A percentile compares a stretch with the other conserved stretches of the same genome.
Evolutionary conservation across 257 asterid species (phyloP).

Genomic region (Solanum pennellii): DNA sequence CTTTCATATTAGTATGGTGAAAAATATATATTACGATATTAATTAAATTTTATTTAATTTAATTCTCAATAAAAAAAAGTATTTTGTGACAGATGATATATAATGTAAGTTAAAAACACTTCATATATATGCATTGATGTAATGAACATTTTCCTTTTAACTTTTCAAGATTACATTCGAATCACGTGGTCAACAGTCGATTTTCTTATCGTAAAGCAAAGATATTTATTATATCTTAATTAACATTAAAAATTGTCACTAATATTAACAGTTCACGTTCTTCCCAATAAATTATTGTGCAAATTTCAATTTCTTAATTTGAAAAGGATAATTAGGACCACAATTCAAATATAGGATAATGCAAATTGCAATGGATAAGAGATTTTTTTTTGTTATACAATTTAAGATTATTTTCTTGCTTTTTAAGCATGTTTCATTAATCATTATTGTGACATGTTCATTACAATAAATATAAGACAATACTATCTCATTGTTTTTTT

Average conservation of each 20-base stretch:
- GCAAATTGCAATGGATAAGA: not conserved
- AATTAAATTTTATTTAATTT: not conserved
- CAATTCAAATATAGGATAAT: not conserved
- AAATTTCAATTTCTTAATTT: not conserved
- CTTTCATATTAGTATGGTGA: not conserved
- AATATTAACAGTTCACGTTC: not conserved
- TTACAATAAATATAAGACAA: not conserved
- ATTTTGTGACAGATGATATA: not conserved
- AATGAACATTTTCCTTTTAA: not conserved
- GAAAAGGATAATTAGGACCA: not conserved
- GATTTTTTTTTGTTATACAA: not conserved
- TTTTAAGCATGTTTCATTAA: slow-evolving; percentile 14
- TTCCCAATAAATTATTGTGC: not conserved
- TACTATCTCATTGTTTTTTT: not conserved
- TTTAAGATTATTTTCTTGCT: not conserved
- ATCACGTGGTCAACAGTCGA: not conserved
- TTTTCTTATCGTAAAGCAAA: not conserved
- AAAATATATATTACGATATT: not conserved
- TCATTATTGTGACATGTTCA: not conserved
- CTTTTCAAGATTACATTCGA: not conserved
- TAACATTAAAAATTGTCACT: not conserved
- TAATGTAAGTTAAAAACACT: not conserved
- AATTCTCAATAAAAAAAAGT: not conserved
- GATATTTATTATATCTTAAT: not conserved
- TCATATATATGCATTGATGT: not conserved